Base-by-base conservation (phyloP, 371 early-diverging fungal genomes). In the Apophysomyces sp. region DNA sequence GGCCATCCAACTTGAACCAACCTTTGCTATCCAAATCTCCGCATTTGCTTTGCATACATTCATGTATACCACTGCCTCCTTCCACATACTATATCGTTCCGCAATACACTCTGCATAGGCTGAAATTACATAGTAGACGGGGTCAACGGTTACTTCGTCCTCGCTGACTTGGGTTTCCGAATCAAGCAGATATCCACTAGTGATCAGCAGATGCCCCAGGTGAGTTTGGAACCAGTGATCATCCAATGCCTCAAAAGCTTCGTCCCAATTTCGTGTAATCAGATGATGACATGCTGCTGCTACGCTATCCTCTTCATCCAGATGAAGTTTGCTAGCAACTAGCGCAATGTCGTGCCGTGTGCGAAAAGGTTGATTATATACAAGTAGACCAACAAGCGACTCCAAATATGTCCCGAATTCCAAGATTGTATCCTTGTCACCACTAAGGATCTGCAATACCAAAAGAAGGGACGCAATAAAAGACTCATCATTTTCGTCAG, bases 61-160 rank as follows among this genome's bases (percentile, higher is more conserved):
- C 6, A 72, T 41, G 51, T 74, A 78, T 0, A 44, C 36, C 0
- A 78, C 26, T 0, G 78, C 75, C 53, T 78, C 75, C 9, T 62
- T 60, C 73, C 70, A 71, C 71, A 78, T 66, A 9, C 52, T 57
- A 9, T 61, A 56, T 18, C 68, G 55, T 1, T 52, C 12, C 4
- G 65, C 67, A 26, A 78, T 57, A 13, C 1, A 28, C 1, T 44
- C 40, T 11, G 71, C 78, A 55, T 72, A 78, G 3, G 52, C 12
- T n/a, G 66, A 13, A 18, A 68, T 68, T 13, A 61, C 52, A 26
- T 71, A 60, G 54, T 70, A 72, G 8, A 78, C 58, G 5, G 78
- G 78, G 26, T 65, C 65, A 6, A 68, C 32, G n/a, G 63, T 55
- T 0, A 24, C 15, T 54, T 69, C 69, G 15, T 32, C 26, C n/a